Percentiles rank a stretch among this genome's conserved stretches.
Evolutionary conservation across 2,329 filamentous ascomycete genomes (phyloP).

Genomic region (Leptosphaerulina australis): DNA sequence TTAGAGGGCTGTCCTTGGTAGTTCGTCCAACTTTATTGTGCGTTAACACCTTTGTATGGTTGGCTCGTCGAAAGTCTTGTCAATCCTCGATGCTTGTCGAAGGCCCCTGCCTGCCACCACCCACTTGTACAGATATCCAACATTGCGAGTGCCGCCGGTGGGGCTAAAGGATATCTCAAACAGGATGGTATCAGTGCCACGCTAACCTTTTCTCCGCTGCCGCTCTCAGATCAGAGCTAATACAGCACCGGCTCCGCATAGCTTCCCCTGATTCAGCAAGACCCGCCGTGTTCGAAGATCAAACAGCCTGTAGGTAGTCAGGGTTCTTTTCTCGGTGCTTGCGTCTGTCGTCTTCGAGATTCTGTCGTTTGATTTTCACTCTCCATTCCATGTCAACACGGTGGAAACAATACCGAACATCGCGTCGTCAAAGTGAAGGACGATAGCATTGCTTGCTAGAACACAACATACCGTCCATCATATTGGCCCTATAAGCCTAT

Average conservation of each 20-base stretch:
- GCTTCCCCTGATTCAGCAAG: conserved; percentile 40
- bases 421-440: conserved; percentile 6
- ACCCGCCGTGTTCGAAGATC: conserved; percentile 34
- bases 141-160: conserved; percentile 41
- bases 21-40: conserved; percentile 14
- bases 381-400: conserved; percentile 35
- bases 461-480: conserved; percentile 4
- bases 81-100: conserved; percentile 15
- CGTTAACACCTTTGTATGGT: conserved; percentile 23
- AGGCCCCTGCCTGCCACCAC: conserved; percentile 19
- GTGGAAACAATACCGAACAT: conserved; percentile 25
- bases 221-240: conserved; percentile 41
- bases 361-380: conserved; percentile 22
- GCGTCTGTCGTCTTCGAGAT: conserved; percentile 30
- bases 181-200: conserved; percentile 31
- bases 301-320: conserved; percentile 32
- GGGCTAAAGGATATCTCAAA: conserved; percentile 38
- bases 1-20: conserved; percentile 24
- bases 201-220: conserved; percentile 41
- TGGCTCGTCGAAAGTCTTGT: conserved; percentile 6
- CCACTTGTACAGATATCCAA: conserved; percentile 30
- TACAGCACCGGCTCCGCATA: conserved; percentile 42
- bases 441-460: conserved; percentile 7
- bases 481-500: conserved; percentile 6
- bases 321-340: conserved; percentile 30